Base-by-base conservation (phyloP, 2,329 filamentous ascomycete species). In the Aspergillus carbonarius region DNA sequence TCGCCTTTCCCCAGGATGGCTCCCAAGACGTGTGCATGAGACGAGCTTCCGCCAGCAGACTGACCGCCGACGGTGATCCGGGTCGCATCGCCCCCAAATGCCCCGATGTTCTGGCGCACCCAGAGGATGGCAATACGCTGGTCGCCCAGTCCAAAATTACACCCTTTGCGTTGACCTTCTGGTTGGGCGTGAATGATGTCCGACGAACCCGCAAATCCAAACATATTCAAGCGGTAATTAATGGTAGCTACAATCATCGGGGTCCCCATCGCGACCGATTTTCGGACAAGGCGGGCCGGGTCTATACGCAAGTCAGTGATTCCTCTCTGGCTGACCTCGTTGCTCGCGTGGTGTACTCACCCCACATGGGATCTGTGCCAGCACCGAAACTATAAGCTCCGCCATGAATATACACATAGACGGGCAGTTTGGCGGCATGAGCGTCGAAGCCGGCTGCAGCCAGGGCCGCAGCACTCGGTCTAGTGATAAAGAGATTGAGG, bases 341-440 rank as follows among this genome's bases (percentile, higher is more conserved):
- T 10, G 12, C 8, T 27, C 4, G 12, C 9, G 12, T 34, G 1
- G 7, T 5, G 5, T 2, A 40, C 50, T 27, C n/a, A 53, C 50
- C 35, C 50, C 50, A 53, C 23, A 53, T 53, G 17, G 50, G 50
- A 32, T 53, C 50, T 13, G 50, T 53, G 5, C 50, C 50, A 1
- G 50, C 50, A 30, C 50, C 50, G 50, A 53, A 53, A 20, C 50
- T 40, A 30, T 53, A 53, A 7, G 50, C 50, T 8, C 50, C 50
- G 10, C 50, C 50, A 32, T 53, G 50, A 10, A 53, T 42, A 40
- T 53, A 53, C 10, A 53, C 35, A 23, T 53, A 53, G n/a, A 53
- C 50, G 2, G 50, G 50, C 23, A 53, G 13, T 8, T 18, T 40
- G 5, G 18, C 6, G 17, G 8, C 7, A 7, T 18, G 35, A 4